Conservation (phyloP, 192 early-diverging fungal genomes). For the Phlyctochytrium arcticum region DNA sequence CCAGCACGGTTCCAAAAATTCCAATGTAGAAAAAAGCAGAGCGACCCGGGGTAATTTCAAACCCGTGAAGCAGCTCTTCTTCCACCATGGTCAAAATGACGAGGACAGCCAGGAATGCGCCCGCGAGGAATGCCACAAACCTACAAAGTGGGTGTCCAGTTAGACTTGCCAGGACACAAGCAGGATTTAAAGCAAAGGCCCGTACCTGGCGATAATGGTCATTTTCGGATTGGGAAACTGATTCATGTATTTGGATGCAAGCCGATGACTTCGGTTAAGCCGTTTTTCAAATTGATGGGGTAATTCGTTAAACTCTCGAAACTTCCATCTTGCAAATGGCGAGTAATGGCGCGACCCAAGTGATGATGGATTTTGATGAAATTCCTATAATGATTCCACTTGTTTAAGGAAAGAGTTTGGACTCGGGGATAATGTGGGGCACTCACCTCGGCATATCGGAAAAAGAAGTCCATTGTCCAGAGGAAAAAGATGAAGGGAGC, state of each 20-base stretch:
- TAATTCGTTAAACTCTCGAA: constrained; percentile 97
- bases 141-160: constrained; percentile 30
- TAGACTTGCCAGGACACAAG: neutral
- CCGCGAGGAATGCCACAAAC: constrained; percentile 86
- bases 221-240: constrained; percentile 87
- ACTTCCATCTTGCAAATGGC: constrained; percentile 84
- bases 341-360: constrained; percentile 80
- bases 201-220: constrained; percentile 67
- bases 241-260: constrained; percentile 77
- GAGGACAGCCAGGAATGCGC: constrained; percentile 85
- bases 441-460: constrained; percentile 88
- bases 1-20: constrained; percentile 79
- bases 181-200: neutral
- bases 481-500: constrained; percentile 85
- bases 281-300: constrained; percentile 83
- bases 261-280: constrained; percentile 65
- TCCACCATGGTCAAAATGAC: constrained; percentile 76
- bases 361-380: constrained; percentile 73
- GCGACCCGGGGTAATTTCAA: constrained; percentile 85
- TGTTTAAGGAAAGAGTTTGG: too few relatives aligned
- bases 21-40: constrained; percentile 94
- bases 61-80: constrained; percentile 79
- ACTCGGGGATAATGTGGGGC: neutral
- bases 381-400: too few relatives aligned
- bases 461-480: constrained; percentile 79